These are phyloP conservation scores for Fusarium setosum DNA, from an alignment of 2,329 filamentous ascomycete genomes.

Conservation along the genomic window DNA sequence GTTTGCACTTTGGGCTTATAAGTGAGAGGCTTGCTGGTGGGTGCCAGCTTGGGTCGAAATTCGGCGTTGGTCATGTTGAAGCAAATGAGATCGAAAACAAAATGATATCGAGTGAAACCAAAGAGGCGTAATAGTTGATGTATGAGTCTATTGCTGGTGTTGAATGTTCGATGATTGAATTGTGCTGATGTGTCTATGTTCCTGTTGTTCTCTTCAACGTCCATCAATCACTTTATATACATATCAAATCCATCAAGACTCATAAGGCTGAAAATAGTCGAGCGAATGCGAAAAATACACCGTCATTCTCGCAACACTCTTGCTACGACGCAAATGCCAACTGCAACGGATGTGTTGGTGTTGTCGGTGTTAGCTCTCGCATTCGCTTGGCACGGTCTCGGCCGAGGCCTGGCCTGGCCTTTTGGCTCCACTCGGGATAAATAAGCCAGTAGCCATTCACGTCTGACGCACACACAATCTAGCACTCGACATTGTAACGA, in stretches of 20 bases:
- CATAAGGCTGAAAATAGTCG: neutral
- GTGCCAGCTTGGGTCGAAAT: constrained; percentile 41
- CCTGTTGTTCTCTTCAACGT: neutral
- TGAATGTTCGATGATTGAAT: no score
- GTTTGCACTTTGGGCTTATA: constrained; percentile 23
- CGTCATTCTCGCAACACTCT: neutral
- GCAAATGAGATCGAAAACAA: neutral
- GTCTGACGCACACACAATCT: no score
- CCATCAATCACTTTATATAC: neutral
- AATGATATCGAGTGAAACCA: neutral
- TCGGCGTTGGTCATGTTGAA: constrained; percentile 25
- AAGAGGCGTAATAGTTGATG: no score
- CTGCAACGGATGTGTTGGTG: neutral
- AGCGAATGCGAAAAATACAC: constrained; percentile 19
- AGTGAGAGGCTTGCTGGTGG: constrained; percentile 30
- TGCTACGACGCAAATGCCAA: neutral
- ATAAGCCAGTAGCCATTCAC: no score
- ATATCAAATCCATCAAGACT: neutral
- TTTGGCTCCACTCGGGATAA: no score
- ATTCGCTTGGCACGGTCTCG: constrained; percentile 17
- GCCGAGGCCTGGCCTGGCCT: no score
- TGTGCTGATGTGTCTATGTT: neutral
- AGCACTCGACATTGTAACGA: no score
- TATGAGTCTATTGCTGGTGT: no score
- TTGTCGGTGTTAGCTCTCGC: constrained; percentile 1